These are phyloP conservation scores for Laburnicola sp. DNA, from an alignment of 2,329 filamentous ascomycete species.

Conservation along the genomic window DNA sequence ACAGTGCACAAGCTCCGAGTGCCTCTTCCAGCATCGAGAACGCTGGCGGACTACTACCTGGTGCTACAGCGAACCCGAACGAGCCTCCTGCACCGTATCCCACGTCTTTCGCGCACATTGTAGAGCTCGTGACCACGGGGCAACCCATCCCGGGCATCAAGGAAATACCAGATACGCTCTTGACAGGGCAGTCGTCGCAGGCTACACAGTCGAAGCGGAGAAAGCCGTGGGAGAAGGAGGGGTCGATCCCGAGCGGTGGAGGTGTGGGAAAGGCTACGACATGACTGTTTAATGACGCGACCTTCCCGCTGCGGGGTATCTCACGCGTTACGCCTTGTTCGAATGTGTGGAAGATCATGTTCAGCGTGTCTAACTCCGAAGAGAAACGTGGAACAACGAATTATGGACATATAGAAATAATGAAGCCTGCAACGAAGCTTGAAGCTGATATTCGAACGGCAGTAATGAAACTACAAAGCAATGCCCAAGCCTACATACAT, in stretches of 20 bases:
- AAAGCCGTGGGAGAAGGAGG: slow-evolving; percentile 80
- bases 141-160: slow-evolving; percentile 84
- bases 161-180: slow-evolving; percentile 79
- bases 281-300: neutral
- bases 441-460: too few species aligned
- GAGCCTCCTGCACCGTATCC: slow-evolving; percentile 69
- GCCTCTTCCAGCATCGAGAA: slow-evolving; percentile 18
- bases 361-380: too few species aligned
- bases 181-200: slow-evolving; percentile 67
- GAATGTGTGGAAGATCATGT: too few species aligned
- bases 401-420: too few species aligned
- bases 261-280: neutral
- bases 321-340: too few species aligned
- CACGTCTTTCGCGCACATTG: slow-evolving; percentile 79
- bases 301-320: too few species aligned
- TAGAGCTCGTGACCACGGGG: slow-evolving; percentile 80
- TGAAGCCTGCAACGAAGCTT: too few species aligned
- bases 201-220: slow-evolving; percentile 57
- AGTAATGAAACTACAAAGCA: too few species aligned
- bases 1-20: slow-evolving; percentile 18
- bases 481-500: too few species aligned
- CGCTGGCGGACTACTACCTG: slow-evolving; percentile 28
- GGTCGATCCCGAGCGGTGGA: slow-evolving; percentile 9
- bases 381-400: too few species aligned
- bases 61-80: slow-evolving; percentile 21